Evolutionary conservation across 2,329 filamentous ascomycete genomes (phyloP).

Genomic region (Rhynchosporium graminicola): DNA sequence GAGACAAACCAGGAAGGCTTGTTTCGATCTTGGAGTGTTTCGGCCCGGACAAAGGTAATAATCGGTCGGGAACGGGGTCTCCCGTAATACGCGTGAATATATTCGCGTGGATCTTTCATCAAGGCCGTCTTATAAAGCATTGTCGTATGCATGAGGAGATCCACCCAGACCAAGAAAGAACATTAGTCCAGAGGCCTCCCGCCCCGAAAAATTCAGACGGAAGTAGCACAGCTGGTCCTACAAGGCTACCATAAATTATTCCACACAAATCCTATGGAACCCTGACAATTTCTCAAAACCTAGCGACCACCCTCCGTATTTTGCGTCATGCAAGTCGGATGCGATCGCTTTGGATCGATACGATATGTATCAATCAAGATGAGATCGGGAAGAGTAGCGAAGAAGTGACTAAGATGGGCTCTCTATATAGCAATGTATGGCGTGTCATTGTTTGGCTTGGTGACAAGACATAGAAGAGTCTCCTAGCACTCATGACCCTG

Average conservation of each 20-base stretch:
- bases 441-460: too few species aligned
- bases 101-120: neutral
- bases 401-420: slow-evolving; percentile 18
- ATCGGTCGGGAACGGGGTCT: neutral
- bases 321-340: neutral
- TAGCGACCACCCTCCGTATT: neutral
- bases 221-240: neutral
- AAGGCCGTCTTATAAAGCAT: slow-evolving; percentile 13
- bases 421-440: neutral
- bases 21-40: too few species aligned
- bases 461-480: neutral
- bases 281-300: neutral
- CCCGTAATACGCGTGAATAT: neutral
- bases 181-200: neutral
- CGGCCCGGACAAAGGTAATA: too few species aligned
- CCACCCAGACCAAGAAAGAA: neutral
- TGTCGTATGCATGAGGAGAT: slow-evolving; percentile 13
- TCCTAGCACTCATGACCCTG: neutral
- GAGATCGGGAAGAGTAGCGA: slow-evolving; percentile 10
- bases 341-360: slow-evolving; percentile 21
- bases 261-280: neutral
- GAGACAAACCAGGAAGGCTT: too few species aligned
- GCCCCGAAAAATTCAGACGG: neutral
- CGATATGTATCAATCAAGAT: slow-evolving; percentile 21
- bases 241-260: neutral